Evolutionary conservation across 768 basidiomycete genomes (phyloP), one percentile per base, ranked within the genome.

Genomic region (Exidia glandulosa): DNA sequence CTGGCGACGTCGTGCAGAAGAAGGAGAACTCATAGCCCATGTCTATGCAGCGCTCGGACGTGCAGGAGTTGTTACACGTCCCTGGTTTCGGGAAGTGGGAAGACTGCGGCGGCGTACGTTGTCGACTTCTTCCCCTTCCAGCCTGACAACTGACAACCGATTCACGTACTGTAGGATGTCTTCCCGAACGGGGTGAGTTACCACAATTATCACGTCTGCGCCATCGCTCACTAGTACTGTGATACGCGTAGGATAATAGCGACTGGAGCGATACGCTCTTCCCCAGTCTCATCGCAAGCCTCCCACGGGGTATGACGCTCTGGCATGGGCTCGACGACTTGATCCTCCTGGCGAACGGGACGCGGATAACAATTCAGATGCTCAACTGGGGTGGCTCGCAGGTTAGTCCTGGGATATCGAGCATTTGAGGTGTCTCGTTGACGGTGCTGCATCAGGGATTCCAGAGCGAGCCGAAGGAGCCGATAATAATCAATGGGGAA

Each of bases 261-360:
- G n/a, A n/a, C 19, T 62, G 59, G 47, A 32, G 25, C 33, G 61
- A 62, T 19, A 56, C 54, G 23, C 32, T 62, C 50, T 30, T 62
- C 23, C 61, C 61, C 31, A n/a, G 29, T 13, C 58, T 62, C 13
- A 45, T 62, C 23, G 32, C 13, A 19, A 27, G 29, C 5, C 61
- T 62, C 19, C 61, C 61, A 25, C 58, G 61, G 12, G 61, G 61
- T 23, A 36, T 62, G 13, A 62, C 61, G 23, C 61, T 62, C 32
- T 62, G 61, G 61, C 61, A 62, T 48, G 61, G 61, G 4, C 33
- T 62, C 41, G 54, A 59, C 32, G 61, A 62, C 50, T 33, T 34
- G 1, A 32, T 62, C n/a, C 50, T 62, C 16, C 56, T 62, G 14
- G 56, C 54, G 19, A 50, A 57, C 4, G 61, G 61, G 9, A 57